Conservation (phyloP, 257 asterid genomes). For the Rehmannia glutinosa region DNA sequence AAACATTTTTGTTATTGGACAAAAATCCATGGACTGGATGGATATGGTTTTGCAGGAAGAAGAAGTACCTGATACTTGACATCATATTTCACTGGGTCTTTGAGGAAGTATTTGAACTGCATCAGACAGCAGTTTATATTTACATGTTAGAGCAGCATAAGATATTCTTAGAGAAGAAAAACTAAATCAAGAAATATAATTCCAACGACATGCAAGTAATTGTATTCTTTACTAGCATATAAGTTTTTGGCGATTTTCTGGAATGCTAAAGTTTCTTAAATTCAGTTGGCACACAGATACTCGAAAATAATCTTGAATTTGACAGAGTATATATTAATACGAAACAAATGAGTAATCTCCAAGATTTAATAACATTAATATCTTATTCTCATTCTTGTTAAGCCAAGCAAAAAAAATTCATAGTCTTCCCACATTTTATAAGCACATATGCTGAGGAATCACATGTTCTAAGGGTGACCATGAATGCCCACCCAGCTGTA, state of each 20-base stretch:
- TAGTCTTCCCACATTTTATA: too few relatives aligned
- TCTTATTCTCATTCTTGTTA: neutral
- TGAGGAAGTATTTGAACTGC: constrained; percentile 64
- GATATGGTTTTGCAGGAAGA: neutral
- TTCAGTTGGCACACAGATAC: neutral
- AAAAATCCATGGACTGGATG: too few relatives aligned
- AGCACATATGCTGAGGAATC: too few relatives aligned
- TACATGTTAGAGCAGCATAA: constrained; percentile 6
- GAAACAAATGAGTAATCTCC: too few relatives aligned
- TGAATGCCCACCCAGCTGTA: too few relatives aligned
- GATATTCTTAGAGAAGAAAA: neutral
- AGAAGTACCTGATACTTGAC: constrained; percentile 78
- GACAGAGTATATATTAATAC: too few relatives aligned
- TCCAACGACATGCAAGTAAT: neutral
- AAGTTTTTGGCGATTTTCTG: neutral
- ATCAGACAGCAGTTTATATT: neutral
- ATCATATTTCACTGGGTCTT: constrained; percentile 53
- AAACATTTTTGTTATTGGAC: too few relatives aligned
- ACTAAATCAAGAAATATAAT: neutral
- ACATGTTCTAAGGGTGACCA: too few relatives aligned
- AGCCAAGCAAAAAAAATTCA: too few relatives aligned
- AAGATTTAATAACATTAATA: neutral
- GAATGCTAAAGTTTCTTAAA: constrained; percentile 1
- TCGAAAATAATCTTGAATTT: neutral
- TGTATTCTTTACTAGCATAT: neutral